These are phyloP conservation scores for Wickerhamomyces tratensis DNA, from an alignment of 805 yeast species.

Conservation along the genomic window DNA sequence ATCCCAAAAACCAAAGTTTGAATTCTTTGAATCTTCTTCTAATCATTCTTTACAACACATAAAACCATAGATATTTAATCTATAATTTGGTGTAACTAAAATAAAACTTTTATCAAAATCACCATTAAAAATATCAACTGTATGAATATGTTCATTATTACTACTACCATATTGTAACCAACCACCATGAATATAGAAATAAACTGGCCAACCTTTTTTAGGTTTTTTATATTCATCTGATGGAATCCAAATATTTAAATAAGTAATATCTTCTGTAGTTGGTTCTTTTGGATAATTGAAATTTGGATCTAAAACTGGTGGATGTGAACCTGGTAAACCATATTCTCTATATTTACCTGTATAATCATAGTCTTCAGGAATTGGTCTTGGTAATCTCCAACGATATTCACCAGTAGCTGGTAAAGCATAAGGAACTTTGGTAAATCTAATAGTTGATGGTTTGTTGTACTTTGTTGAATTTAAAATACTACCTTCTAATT, in stretches of 20 bases:
- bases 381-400: constrained; percentile 22
- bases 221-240: constrained; percentile 21
- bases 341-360: constrained; percentile 27
- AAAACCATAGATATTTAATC: constrained; percentile 30
- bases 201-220: constrained; percentile 31
- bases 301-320: constrained; percentile 20
- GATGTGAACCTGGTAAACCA: constrained; percentile 28
- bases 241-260: constrained; percentile 30
- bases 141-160: constrained; percentile 14
- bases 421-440: constrained; percentile 25
- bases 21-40: constrained; percentile 21
- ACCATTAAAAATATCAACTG: constrained; percentile 16
- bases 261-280: constrained; percentile 23
- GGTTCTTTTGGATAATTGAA: constrained; percentile 11
- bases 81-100: constrained; percentile 28
- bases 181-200: constrained; percentile 33
- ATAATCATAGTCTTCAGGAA: constrained; percentile 26
- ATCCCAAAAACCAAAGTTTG: constrained; percentile 37
- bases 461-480: constrained; percentile 2
- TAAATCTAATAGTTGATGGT: constrained; percentile 17
- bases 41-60: constrained; percentile 27
- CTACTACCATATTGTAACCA: constrained; percentile 28
- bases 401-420: constrained; percentile 23
- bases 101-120: constrained; percentile 24
- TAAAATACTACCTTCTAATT: constrained; percentile 18